Evolutionary conservation across 2,329 filamentous ascomycete species (phyloP).

Genomic region (Aspergillus carbonarius): DNA sequence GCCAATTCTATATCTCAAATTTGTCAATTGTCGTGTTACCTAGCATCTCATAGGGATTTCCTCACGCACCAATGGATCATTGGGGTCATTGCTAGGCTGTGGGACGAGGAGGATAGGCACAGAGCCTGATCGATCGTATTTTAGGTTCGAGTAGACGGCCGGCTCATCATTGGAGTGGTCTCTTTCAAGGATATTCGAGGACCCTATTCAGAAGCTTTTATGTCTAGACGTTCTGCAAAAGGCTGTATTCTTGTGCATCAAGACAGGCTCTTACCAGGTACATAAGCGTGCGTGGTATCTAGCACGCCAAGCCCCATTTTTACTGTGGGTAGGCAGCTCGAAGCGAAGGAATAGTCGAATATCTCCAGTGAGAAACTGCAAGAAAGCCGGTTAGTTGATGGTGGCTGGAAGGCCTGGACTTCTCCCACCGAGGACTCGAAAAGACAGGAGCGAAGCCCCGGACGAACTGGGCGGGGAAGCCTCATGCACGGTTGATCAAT

Average conservation of each 20-base stretch:
- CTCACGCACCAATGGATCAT: conserved; percentile 70
- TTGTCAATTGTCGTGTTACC: background rate
- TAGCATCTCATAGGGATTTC: background rate
- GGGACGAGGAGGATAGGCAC: conserved; percentile 78
- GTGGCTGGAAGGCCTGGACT: background rate
- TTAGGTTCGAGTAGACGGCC: conserved; percentile 52
- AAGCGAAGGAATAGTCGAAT: background rate
- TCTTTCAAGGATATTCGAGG: conserved; percentile 62
- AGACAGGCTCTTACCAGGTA: conserved; percentile 62
- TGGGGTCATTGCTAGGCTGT: conserved; percentile 86
- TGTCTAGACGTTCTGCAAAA: background rate
- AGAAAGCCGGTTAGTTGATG: background rate
- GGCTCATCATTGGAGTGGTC: conserved; percentile 43
- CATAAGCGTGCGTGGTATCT: conserved; percentile 63
- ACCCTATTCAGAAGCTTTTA: conserved; percentile 27
- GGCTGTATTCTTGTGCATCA: background rate
- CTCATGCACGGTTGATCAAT: background rate
- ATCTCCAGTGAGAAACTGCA: background rate
- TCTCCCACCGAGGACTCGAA: background rate
- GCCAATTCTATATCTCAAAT: conserved; percentile 65
- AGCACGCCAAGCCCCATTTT: conserved; percentile 72
- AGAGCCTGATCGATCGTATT: conserved; percentile 68
- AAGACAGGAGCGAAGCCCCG: background rate
- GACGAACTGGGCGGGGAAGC: background rate
- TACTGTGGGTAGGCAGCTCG: background rate